Evolutionary conservation across 148 eudicot species (phyloP), one percentile per base, ranked within the genome.

Genomic region (Rhododendron molle): DNA sequence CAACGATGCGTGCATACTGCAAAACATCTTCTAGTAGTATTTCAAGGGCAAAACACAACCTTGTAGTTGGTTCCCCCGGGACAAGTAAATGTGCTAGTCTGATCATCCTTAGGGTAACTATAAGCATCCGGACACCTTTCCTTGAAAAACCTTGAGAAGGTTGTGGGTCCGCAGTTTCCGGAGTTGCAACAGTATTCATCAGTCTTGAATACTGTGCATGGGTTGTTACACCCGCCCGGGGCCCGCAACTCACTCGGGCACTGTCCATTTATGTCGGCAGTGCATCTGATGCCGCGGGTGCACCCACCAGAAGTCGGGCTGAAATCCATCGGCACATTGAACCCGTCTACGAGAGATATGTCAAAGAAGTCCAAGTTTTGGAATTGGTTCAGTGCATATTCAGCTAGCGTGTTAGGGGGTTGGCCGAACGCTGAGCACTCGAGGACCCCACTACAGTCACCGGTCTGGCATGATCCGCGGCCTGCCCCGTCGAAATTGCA

Each of bases 331-430:
- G 92, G 92, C 38, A 92, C 72, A 26, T 60, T 60, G 28, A 60
- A 60, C 28, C 69, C 69, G 11, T 60, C 11, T 21, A 60, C 69
- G 28, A 21, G 91, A 88, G 86, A 92, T 90, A 23, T 93, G 94
- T 93, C 96, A 26, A 90, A 72, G 60, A 89, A 91, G 84, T 93
- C 93, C 3, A 89, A 47, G 84, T 91, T 87, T 4, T 38, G 15
- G 80, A 47, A 21, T 60, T 60, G 90, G 36, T 89, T 84, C 2
- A 92, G 83, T 1, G 92, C 32, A 62, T 74, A 93, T 60, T 93
- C 94, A 5, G 93, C 93, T 0, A 92, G 36, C 14, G 93, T 91
- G 79, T 91, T 87, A 5, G 96, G 94, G 15, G 89, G 83, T 2
- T 56, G 12, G 0, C 93, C 93, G 28, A 69, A 89, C 0, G 10